A percentile compares a stretch with the other conserved stretches of the same genome.
These are phyloP conservation scores for Ammopiptanthus mongolicus DNA, from an alignment of 306 rosid species.

Conservation along the genomic window DNA sequence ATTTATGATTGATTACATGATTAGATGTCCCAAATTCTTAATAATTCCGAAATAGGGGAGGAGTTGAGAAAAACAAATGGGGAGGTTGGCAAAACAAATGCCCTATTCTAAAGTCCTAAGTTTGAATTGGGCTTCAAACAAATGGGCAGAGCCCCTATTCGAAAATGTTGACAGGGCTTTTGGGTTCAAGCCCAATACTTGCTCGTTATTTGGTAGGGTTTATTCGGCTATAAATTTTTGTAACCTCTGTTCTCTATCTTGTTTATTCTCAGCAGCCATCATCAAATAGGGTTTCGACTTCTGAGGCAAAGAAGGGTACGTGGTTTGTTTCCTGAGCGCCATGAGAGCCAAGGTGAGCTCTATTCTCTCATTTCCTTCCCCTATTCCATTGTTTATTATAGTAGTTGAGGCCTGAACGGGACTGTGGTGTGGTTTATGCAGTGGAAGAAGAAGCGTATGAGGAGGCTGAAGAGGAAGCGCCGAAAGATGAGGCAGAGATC, in stretches of 20 bases:
- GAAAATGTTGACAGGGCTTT: neutral
- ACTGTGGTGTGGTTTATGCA: neutral
- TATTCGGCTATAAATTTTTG: conserved; percentile 6
- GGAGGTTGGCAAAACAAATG: too few relatives aligned
- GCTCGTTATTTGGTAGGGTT: conserved; percentile 17
- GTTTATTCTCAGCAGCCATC: neutral
- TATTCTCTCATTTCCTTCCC: neutral
- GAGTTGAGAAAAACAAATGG: too few relatives aligned
- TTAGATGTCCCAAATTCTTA: too few relatives aligned
- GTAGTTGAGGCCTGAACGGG: neutral
- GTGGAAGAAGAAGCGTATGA: conserved; percentile 98
- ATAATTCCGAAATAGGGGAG: too few relatives aligned
- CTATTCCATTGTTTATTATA: neutral
- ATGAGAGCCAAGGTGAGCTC: conserved; percentile 70
- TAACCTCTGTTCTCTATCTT: neutral
- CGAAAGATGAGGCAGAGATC: conserved; percentile 95
- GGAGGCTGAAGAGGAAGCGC: conserved; percentile 85
- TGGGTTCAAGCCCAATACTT: conserved; percentile 3
- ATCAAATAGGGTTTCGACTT: neutral
- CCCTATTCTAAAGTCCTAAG: too few relatives aligned
- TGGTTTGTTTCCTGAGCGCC: neutral
- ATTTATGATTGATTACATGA: too few relatives aligned
- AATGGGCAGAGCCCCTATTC: neutral
- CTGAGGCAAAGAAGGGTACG: neutral
- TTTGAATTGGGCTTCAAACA: neutral